Evolutionary conservation across 768 basidiomycete genomes (phyloP).

Genomic region (Neoboletus brunneissimus): DNA sequence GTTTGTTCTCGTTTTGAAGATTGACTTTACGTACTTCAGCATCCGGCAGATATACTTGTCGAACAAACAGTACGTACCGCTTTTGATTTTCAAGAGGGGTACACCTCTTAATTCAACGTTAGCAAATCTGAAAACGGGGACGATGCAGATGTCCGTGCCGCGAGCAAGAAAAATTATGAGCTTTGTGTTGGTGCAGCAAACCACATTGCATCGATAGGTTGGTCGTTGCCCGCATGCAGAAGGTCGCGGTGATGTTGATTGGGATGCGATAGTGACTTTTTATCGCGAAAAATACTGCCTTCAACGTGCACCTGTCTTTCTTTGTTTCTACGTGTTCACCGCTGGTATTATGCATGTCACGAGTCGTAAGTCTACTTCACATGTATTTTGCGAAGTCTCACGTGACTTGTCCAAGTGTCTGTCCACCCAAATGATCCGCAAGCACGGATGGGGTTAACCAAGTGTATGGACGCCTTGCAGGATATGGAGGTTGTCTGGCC

Average conservation of each 20-base stretch:
- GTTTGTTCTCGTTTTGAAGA: background rate
- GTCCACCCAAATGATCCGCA: conserved; percentile 67
- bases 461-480: conserved; percentile 64
- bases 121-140: conserved; percentile 42
- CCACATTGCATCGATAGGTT: conserved; percentile 70
- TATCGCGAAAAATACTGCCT: conserved; percentile 65
- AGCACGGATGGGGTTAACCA: conserved; percentile 57
- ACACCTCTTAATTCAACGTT: background rate
- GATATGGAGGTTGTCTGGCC: conserved; percentile 75
- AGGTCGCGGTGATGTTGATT: background rate
- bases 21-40: conserved; percentile 13
- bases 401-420: conserved; percentile 44
- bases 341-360: conserved; percentile 79
- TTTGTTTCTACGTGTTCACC: conserved; percentile 78
- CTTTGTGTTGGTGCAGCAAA: conserved; percentile 76
- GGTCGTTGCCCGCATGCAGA: conserved; percentile 6
- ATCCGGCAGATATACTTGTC: conserved; percentile 27
- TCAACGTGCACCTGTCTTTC: conserved; percentile 61
- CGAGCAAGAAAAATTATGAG: conserved; percentile 65
- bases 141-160: conserved; percentile 52
- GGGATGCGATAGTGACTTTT: conserved; percentile 40
- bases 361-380: conserved; percentile 47
- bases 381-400: background rate
- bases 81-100: background rate
- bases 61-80: conserved; percentile 39